Base-by-base conservation (phyloP, 768 basidiomycete genomes). In the Cystofilobasidium bisporidii region DNA sequence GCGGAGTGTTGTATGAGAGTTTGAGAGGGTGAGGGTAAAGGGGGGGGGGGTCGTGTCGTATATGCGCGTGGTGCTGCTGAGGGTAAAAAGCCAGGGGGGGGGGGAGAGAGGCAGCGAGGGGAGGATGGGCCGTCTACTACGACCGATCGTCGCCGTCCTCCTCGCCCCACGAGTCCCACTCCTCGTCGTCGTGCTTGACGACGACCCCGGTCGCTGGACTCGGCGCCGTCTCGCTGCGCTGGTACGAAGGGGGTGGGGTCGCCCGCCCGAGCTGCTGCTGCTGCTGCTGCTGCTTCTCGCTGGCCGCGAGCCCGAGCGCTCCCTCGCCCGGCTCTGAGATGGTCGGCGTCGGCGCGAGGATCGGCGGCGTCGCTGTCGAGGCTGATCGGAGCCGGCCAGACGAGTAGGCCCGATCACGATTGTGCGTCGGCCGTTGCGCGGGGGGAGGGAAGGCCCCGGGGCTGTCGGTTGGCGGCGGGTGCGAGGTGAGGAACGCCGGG, bases 401-500 rank as follows among this genome's bases (percentile, higher is more conserved):
- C 26, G 50, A 55, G 50, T 55, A 55, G 50, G 50, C 50, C 24
- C 50, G 50, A 5, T 32, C 20, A 15, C 50, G n/a, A n/a, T n/a
- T 41, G 40, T 41, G 9, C 17, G 40, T 41, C 40, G 40, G 40
- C 17, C 40, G 40, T 9, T 9, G n/a, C 50, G 50, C n/a, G n/a
- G n/a, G n/a, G n/a, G n/a, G 20, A 8, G 26, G 3, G 10, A 20
- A 28, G 8, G 30, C 11, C 26, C 22, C 17, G 24, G 59, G 8
- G 10, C 38, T 22, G 38, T 15, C 38, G 24, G 36, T 2, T 9
- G 59, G 38, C 38, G 36, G 40, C 10, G 48, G 47, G 45, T 48
- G 41, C 43, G 83, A 80, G 4, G 86, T 81, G 75, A 89, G 87
- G 72, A 88, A 85, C 40, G 88, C 87, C 26, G 89, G 89, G 60